phyloP scores from a whole-genome alignment of 2,329 filamentous ascomycete genomes.

The Seiridium unicorne region DNA sequence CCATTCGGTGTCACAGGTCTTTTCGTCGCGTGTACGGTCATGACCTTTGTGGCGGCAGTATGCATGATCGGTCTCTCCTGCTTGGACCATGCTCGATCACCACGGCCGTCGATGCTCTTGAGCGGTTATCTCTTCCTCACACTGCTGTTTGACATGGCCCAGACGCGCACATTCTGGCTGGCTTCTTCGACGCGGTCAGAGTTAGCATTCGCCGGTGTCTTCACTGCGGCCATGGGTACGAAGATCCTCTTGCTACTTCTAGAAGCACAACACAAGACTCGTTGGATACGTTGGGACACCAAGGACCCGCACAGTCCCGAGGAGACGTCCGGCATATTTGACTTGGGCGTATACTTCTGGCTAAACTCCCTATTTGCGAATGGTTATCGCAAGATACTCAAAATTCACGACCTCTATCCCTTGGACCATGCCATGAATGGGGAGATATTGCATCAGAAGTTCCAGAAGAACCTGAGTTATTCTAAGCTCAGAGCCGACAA shows the following conservation, averaged over 20 bases:
- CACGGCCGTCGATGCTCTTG: constrained; percentile 41
- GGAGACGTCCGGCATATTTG: constrained; percentile 32
- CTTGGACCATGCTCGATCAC: constrained; percentile 15
- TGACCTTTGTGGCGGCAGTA: constrained; percentile 9
- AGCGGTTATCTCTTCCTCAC: constrained; percentile 38
- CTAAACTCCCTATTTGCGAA: constrained; percentile 30
- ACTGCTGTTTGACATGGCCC: constrained; percentile 40
- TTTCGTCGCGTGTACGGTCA: constrained; percentile 6
- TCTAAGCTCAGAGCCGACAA: constrained; percentile 8
- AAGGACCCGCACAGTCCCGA: constrained; percentile 27
- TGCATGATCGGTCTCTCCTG: constrained; percentile 12
- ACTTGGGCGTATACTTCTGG: constrained; percentile 32
- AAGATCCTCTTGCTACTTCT: constrained; percentile 17
- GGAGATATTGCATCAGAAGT: constrained; percentile 15
- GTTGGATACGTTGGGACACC: constrained; percentile 12
- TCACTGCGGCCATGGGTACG: constrained; percentile 13
- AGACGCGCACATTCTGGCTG: constrained; percentile 31
- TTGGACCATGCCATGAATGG: constrained; percentile 21
- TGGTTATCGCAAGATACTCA: constrained; percentile 33
- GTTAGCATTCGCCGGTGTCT: constrained; percentile 13
- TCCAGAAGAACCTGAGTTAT: constrained; percentile 12
- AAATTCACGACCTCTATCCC: constrained; percentile 30
- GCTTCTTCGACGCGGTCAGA: constrained; percentile 10
- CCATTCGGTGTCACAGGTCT: constrained; percentile 6
- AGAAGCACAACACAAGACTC: constrained; percentile 19